These are phyloP conservation scores for Chlorella sp. DNA, from an alignment of 139 green algal species.

Conservation along the genomic window DNA sequence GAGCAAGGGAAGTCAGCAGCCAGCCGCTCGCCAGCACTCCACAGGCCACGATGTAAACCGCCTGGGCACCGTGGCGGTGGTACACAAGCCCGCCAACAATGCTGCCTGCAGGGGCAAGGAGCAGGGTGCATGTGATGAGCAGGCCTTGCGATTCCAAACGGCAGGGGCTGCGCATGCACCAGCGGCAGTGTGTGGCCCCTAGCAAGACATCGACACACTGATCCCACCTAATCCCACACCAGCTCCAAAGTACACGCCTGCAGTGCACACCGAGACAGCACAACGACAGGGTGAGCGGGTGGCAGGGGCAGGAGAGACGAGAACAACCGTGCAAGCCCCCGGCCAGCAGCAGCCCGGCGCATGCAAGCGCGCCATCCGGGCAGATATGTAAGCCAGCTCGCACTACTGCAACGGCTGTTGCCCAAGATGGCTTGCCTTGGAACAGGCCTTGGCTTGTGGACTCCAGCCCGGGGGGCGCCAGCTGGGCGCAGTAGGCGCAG, in stretches of 20 bases:
- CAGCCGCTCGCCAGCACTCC: slow-evolving; percentile 38
- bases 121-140: no score
- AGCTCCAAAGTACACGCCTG: slow-evolving; percentile 43
- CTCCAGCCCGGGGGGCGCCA: slow-evolving; percentile 52
- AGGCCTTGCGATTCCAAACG: no score
- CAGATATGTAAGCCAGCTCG: no score
- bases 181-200: no score
- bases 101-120: slow-evolving; percentile 3
- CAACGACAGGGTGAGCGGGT: not conserved
- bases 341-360: no score
- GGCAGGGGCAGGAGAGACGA: no score
- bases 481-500: slow-evolving; percentile 38
- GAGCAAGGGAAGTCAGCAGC: not conserved
- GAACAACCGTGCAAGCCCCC: no score
- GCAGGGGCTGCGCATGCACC: no score
- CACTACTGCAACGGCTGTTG: no score
- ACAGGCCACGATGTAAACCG: slow-evolving; percentile 30
- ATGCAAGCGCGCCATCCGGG: no score
- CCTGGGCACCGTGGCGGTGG: slow-evolving; percentile 24
- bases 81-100: slow-evolving; percentile 45
- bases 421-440: slow-evolving; percentile 25
- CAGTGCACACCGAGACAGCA: not conserved
- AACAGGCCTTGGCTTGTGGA: slow-evolving; percentile 53
- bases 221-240: slow-evolving; percentile 17
- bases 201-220: no score